phyloP scores from a whole-genome alignment of 2,329 filamentous ascomycete species.

The Fusarium continuum region DNA sequence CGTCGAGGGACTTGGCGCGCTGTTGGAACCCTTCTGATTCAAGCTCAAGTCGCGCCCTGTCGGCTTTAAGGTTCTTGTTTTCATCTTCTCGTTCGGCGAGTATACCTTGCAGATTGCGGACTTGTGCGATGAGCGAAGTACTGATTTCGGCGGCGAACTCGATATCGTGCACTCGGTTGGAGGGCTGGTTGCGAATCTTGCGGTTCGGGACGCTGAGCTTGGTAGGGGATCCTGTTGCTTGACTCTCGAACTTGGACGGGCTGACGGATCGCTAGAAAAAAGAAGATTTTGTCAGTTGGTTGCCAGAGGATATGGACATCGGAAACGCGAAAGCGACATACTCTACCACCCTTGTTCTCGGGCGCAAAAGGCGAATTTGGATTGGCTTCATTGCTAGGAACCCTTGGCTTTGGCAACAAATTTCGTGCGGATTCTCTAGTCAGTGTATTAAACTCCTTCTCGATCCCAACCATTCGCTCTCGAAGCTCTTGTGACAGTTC shows the following conservation, averaged over 20 bases:
- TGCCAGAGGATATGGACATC: background rate
- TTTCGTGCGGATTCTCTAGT: conserved; percentile 88
- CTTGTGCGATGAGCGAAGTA: conserved; percentile 91
- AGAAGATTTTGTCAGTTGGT: conserved; percentile 15
- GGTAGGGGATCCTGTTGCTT: conserved; percentile 85
- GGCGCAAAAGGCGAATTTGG: conserved; percentile 62
- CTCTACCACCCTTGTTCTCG: conserved; percentile 62
- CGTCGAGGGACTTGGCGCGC: conserved; percentile 82
- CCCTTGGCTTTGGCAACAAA: conserved; percentile 84
- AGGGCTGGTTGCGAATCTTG: conserved; percentile 88
- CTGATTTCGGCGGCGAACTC: conserved; percentile 99
- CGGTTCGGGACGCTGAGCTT: conserved; percentile 89
- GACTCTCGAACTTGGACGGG: conserved; percentile 82
- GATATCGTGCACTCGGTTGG: conserved; percentile 91
- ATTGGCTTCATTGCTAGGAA: conserved; percentile 72
- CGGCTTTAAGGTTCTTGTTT: conserved; percentile 76
- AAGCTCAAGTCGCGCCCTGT: conserved; percentile 82
- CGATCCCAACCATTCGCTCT: conserved; percentile 83
- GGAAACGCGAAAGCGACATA: conserved; percentile 49
- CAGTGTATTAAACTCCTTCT: conserved; percentile 95
- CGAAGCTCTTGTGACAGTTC: conserved; percentile 86
- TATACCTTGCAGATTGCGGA: conserved; percentile 86
- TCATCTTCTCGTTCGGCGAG: conserved; percentile 89
- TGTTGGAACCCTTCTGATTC: conserved; percentile 83
- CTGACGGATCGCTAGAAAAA: conserved; percentile 70